Base-by-base conservation (phyloP, 345 rosid genomes). In the Euphorbia tirucalli region DNA sequence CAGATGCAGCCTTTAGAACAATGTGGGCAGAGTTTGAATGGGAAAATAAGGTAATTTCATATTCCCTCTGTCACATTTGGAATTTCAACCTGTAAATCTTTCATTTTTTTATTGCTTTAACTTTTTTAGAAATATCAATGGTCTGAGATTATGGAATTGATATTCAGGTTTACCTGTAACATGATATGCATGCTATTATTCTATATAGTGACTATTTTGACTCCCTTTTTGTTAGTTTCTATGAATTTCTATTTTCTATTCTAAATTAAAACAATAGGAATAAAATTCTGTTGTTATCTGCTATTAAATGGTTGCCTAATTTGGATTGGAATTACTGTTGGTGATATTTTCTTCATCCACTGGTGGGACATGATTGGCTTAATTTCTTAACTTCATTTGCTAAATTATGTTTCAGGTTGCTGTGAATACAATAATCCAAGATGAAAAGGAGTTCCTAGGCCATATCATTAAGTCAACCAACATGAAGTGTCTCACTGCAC, bases 21-120 rank as follows among this genome's bases (percentile, higher is more conserved):
- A 95, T 95, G 99, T 95, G 98, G 98, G 96, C 96, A n/a, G 97
- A 93, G 73, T 93, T 93, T 72, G 98, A 93, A 81, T 93, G 98
- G 98, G 98, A 93, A 83, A 93, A 93, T 87, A 93, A 93, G 97
- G 98, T 93, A 81, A 48, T 65, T 43, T 69, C 28, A 43, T 58
- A n/a, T 67, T 62, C 15, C 16, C 37, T 27, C n/a, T 11, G n/a
- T 4, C 19, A 19, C 1, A 25, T 67, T 27, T 56, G 60, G 27
- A 61, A 35, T 21, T 61, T 32, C 2, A 5, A 61, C 48, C 7
- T 1, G 46, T 30, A 31, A 60, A 60, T 11, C 61, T 22, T 55
- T 44, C 28, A 35, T 67, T 24, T 28, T 19, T 0, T 19, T 7
- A 28, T 35, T 15, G 9, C 44, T 67, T 18, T 41, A 25, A 30